Percentiles rank a stretch among this genome's conserved stretches.
These are phyloP conservation scores for Colletotrichum lini DNA, from an alignment of 2,329 filamentous ascomycete genomes.

Conservation along the genomic window DNA sequence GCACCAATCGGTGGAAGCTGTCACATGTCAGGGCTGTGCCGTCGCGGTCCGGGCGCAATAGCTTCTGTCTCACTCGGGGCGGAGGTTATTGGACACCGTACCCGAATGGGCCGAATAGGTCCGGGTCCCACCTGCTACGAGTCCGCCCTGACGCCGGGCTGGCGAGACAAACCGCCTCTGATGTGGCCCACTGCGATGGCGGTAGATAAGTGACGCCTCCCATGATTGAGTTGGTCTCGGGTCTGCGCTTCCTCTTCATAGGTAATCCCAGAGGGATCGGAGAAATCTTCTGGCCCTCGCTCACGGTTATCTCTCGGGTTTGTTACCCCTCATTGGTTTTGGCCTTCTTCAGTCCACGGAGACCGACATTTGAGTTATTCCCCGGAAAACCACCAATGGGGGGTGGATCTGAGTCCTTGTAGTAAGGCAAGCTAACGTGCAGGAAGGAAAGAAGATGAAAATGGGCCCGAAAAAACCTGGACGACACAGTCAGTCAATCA, in stretches of 20 bases:
- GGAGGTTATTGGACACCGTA: slow-evolving; percentile 31
- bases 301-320: neutral
- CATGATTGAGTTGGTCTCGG: neutral
- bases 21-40: slow-evolving; percentile 26
- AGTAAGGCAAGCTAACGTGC: neutral
- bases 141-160: slow-evolving; percentile 17
- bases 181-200: neutral
- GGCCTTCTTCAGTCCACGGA: too few species aligned
- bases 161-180: neutral
- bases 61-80: slow-evolving; percentile 25
- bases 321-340: too few species aligned
- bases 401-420: neutral
- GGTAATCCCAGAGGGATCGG: neutral
- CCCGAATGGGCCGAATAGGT: slow-evolving; percentile 30
- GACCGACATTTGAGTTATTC: too few species aligned
- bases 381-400: neutral
- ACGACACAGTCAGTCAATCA: neutral
- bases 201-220: neutral
- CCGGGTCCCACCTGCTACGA: slow-evolving; percentile 25
- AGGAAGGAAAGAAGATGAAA: neutral
- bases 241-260: neutral
- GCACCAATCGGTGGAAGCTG: neutral
- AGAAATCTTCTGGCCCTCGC: neutral
- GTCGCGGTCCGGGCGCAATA: neutral
- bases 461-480: neutral